Evolutionary conservation across 352 stramenopile species (phyloP).

Genomic region (Elongisporangium prolatum): DNA sequence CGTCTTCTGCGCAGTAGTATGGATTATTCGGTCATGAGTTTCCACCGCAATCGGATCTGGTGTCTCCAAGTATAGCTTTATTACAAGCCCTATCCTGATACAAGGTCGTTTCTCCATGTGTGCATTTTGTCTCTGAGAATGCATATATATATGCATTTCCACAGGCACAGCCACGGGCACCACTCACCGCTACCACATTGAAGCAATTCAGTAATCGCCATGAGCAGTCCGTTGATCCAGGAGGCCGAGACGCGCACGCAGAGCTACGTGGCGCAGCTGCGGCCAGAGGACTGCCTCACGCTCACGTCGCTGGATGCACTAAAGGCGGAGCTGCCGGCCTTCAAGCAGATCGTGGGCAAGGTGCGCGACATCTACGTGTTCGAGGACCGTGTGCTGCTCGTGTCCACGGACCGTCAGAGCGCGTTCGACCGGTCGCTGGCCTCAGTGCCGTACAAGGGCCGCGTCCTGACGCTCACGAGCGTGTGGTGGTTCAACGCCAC

Average conservation of each 20-base stretch:
- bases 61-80: background rate
- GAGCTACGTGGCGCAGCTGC: conserved; percentile 58
- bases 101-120: background rate
- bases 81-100: background rate
- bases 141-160: background rate
- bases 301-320: conserved; percentile 50
- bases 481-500: conserved; percentile 96
- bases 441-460: conserved; percentile 96
- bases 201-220: conserved; percentile 9
- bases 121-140: background rate
- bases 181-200: background rate
- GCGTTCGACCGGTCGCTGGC: conserved; percentile 97
- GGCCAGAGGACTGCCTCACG: conserved; percentile 35
- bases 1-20: too few species aligned
- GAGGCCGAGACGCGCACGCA: conserved; percentile 69
- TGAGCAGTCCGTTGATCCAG: conserved; percentile 27
- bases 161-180: background rate
- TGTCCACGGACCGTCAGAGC: conserved; percentile 98
- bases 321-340: conserved; percentile 26
- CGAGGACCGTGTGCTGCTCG: conserved; percentile 87
- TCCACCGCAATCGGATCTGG: too few species aligned
- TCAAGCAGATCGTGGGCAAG: conserved; percentile 74
- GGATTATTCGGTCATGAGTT: too few species aligned
- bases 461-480: conserved; percentile 95
- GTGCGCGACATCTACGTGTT: conserved; percentile 93